Evolutionary conservation across 192 early-diverging fungal species (phyloP), one percentile per base, ranked within the genome.

Genomic region (Umbelopsis isabellina): DNA sequence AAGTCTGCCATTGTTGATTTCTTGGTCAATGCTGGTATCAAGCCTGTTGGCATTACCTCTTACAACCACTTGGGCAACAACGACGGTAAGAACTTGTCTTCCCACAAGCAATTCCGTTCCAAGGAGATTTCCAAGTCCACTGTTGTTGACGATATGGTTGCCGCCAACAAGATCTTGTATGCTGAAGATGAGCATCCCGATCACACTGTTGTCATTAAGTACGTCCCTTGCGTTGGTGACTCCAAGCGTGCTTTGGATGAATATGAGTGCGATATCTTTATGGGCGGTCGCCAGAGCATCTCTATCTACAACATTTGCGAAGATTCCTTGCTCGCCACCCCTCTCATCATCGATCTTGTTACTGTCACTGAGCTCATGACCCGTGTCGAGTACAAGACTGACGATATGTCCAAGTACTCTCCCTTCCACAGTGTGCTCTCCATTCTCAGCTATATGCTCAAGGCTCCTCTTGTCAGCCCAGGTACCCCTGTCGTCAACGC

Each of bases 31-130:
- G 95, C 97, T 53, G 97, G 97, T 72, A 95, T 99, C 91, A 98
- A 98, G 89, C 97, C 97, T 41, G 77, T 97, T 70, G 89, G 91
- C 58, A 99, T 99, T 75, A 95, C 96, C 45, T 92, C 89, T 48
- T 99, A 97, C 89, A 97, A 97, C 87, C 95, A 97, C 80, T 88
- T 99, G 76, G 97, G 97, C 70, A 99, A 99, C 92, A 99, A 99
- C 82, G 97, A 99, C 83, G 97, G 97, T 46, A 92, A 91, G 87
- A 99, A 99, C 88, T 87, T 99, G 82, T 94, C 92, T 37, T 94
- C 95, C 33, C 96, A 94, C 16, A 87, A 93, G 84, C 97, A 99
- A 90, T 99, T 99, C 91, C 91, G 97, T 51, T 93, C 91, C 79
- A 99, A 99, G 93, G 97, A 99, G 81, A 99, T 99, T 82, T 96